phyloP scores from a whole-genome alignment of 768 basidiomycete genomes.

The Lyophyllum semitale region DNA sequence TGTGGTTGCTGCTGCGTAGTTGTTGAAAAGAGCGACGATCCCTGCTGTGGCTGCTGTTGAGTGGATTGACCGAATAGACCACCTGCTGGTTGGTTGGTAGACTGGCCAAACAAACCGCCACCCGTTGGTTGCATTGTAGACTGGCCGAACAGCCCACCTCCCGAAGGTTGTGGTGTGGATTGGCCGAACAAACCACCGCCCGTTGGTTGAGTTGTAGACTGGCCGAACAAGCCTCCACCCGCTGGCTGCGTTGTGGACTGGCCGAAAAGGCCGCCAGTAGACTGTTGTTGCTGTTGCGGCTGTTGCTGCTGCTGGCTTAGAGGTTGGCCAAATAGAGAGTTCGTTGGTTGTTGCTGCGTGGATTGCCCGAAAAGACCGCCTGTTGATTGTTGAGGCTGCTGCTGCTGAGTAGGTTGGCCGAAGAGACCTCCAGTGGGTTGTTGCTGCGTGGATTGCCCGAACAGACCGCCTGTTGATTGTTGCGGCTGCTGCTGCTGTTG shows the following conservation, averaged over 20 bases:
- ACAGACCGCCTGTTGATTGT: conserved; percentile 19
- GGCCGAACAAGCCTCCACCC: conserved; percentile 12
- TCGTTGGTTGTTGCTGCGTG: conserved; percentile 15
- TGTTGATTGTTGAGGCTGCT: conserved; percentile 22
- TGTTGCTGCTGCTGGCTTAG: conserved; percentile 3
- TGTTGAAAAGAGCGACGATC: conserved; percentile 11
- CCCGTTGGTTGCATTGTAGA: conserved; percentile 15
- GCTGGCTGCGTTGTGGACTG: conserved; percentile 15
- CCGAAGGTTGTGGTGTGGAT: conserved; percentile 12
- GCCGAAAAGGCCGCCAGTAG: conserved; percentile 21
- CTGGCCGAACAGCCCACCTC: conserved; percentile 29
- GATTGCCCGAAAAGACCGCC: conserved; percentile 29
- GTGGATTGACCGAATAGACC: conserved; percentile 3
- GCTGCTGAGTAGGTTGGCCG: conserved; percentile 27
- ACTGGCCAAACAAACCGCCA: conserved; percentile 20
- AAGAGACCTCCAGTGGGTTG: conserved; percentile 28
- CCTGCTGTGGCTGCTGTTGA: conserved; percentile 18
- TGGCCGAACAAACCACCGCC: conserved; percentile 31
- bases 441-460: conserved; percentile 13
- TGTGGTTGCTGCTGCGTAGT: conserved; percentile 25
- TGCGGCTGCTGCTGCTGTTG: conserved; percentile 16
- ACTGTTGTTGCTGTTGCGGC: conserved; percentile 7
- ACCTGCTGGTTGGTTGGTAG: conserved; percentile 18
- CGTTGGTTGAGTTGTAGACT: conserved; percentile 18
- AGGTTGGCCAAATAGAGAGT: conserved; percentile 14